Conservation (phyloP, 257 asterid genomes). For the Anisodus acutangulus region DNA sequence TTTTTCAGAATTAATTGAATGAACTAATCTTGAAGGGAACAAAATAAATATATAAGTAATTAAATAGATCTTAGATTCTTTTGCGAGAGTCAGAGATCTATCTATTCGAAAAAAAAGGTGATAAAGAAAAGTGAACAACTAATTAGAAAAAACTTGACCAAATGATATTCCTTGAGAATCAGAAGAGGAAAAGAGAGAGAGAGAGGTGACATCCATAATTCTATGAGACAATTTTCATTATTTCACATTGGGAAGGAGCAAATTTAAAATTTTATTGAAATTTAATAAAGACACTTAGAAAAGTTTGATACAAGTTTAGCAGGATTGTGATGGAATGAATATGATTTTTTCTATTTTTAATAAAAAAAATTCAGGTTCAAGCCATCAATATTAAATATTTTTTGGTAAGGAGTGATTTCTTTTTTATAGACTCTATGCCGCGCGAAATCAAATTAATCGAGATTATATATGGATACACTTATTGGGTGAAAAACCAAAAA, state of each 20-base stretch:
- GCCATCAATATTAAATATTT: no score
- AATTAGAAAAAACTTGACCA: not conserved
- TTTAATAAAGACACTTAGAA: not conserved
- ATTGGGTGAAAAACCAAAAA: no score
- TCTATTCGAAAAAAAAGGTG: not conserved
- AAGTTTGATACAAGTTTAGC: not conserved
- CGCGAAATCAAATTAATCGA: no score
- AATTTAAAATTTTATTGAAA: not conserved
- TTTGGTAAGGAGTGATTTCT: no score
- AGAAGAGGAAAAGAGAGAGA: not conserved
- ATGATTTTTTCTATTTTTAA: no score
- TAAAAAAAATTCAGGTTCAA: no score
- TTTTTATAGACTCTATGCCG: no score
- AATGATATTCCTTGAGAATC: slow-evolving; percentile 2
- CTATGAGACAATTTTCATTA: not conserved
- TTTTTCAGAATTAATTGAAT: not conserved
- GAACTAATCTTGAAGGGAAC: not conserved
- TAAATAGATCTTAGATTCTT: not conserved
- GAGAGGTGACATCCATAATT: slow-evolving; percentile 6
- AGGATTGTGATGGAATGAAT: fast-evolving
- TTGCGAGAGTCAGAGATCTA: not conserved
- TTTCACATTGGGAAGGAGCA: slow-evolving; percentile 8
- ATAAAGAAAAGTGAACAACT: not conserved
- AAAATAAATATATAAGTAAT: no score
- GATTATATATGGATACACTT: no score